These are phyloP conservation scores for Fusarium sp. DNA, from an alignment of 2,329 filamentous ascomycete genomes.

Conservation along the genomic window DNA sequence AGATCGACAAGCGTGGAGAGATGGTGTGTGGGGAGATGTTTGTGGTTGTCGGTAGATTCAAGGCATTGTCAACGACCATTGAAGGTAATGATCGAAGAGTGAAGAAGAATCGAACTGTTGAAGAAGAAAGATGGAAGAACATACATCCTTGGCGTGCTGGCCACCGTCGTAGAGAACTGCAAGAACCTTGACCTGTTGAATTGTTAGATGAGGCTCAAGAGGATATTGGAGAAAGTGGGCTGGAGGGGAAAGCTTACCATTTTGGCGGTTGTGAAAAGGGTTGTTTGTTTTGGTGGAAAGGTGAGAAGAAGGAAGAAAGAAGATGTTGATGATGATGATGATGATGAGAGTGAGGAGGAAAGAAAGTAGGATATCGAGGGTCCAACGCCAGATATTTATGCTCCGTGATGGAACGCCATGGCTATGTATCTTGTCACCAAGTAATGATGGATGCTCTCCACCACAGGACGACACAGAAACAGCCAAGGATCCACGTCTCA, in stretches of 20 bases:
- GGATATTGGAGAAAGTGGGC: slow-evolving; percentile 2
- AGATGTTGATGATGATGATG: slow-evolving; percentile 28
- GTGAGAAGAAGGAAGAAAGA: slow-evolving; percentile 34
- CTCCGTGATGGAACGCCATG: slow-evolving; percentile 30
- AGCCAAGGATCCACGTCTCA: slow-evolving; percentile 41
- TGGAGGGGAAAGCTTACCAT: slow-evolving; percentile 40
- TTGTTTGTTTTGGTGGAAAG: slow-evolving; percentile 29
- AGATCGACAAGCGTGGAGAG: slow-evolving; percentile 39
- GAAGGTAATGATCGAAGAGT: slow-evolving; percentile 9
- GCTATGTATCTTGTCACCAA: slow-evolving; percentile 23
- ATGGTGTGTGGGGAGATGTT: slow-evolving; percentile 32
- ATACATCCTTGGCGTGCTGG: slow-evolving; percentile 86
- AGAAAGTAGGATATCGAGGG: slow-evolving; percentile 24
- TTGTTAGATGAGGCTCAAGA: slow-evolving; percentile 36
- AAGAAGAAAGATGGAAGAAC: slow-evolving; percentile 39
- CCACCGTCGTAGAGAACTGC: slow-evolving; percentile 92
- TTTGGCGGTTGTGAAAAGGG: slow-evolving; percentile 41
- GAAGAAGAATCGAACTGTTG: not conserved
- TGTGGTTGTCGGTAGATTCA: slow-evolving; percentile 18
- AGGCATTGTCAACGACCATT: slow-evolving; percentile 21
- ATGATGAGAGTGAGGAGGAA: slow-evolving; percentile 38
- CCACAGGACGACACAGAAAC: slow-evolving; percentile 22
- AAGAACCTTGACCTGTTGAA: slow-evolving; percentile 87
- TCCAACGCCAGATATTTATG: slow-evolving; percentile 45
- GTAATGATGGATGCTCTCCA: slow-evolving; percentile 27